Evolutionary conservation across 805 yeast genomes (phyloP), one percentile per base, ranked within the genome.

Genomic region (Metschnikowia borealis): DNA sequence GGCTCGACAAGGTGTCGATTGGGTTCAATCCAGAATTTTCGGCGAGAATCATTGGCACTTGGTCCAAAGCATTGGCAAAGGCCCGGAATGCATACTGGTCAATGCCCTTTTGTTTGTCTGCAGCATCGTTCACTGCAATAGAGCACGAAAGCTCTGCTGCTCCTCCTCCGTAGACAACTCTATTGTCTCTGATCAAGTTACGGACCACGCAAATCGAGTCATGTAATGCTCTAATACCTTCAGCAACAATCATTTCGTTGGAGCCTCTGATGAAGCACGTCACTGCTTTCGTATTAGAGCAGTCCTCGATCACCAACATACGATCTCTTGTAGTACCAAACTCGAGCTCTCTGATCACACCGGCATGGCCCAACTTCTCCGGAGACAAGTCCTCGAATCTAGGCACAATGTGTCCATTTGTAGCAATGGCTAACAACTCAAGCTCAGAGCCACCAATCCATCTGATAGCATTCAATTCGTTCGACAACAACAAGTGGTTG

Each of bases 141-240:
- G 98, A 90, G 75, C 96, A 87, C 2, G 96, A 80, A 47, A 94
- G 84, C 73, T 94, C 99, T 35, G 98, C 95, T 20, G 99, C 96
- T 59, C 99, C 99, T 61, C 99, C 99, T 56, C 99, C 99, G 64
- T 94, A 94, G n/a, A 95, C 97, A 42, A 94, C 89, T 68, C 97
- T 81, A 66, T 83, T 85, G 68, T 95, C 98, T 62, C 85, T 82
- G 46, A 95, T 85, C 66, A 94, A 80, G 72, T 94, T 95, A 74
- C 99, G 87, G 29, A 94, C 99, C 41, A 95, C 99, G 74, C 99
- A 92, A 51, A 94, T 74, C 7, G 99, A 88, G 67, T 94, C 99
- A 63, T 94, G 98, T 52, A 94, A 77, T 1, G 99, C 97, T 68
- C 99, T 85, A 57, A 88, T 82, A 47, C 97, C 95, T 74, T 94